Percentiles rank a stretch among this genome's conserved stretches.
These are phyloP conservation scores for Gliomastix tumulicola DNA, from an alignment of 2,329 filamentous ascomycete species.

Conservation along the genomic window DNA sequence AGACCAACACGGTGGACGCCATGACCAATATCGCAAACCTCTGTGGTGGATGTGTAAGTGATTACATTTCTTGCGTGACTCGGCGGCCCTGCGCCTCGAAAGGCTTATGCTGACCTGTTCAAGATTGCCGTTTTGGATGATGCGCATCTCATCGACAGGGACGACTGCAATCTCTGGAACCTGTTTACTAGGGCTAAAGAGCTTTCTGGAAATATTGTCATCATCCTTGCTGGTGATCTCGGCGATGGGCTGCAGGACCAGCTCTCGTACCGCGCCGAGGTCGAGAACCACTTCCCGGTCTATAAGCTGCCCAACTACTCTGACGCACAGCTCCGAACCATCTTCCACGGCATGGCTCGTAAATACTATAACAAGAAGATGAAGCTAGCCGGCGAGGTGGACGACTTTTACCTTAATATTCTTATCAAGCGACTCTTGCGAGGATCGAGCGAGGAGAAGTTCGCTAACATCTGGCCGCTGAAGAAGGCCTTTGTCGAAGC, in stretches of 20 bases:
- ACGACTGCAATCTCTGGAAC: constrained; percentile 18
- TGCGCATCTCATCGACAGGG: constrained; percentile 17
- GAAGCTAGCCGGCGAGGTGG: constrained; percentile 3
- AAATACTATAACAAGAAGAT: constrained; percentile 5
- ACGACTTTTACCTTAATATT: constrained; percentile 3
- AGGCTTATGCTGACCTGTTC: constrained; percentile 3
- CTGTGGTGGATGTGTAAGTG: constrained; percentile 48
- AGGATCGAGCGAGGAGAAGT: constrained; percentile 18
- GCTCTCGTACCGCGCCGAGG: constrained; percentile 5
- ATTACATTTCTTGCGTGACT: background rate
- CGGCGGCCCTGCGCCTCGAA: background rate
- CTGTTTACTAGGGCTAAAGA: constrained; percentile 14
- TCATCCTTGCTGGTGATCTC: constrained; percentile 17
- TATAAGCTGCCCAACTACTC: constrained; percentile 6
- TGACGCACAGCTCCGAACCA: constrained; percentile 2
- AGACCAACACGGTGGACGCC: constrained; percentile 21
- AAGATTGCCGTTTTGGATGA: constrained; percentile 20
- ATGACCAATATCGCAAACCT: constrained; percentile 35
- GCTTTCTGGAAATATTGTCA: constrained; percentile 17
- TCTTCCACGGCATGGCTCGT: constrained; percentile 4
- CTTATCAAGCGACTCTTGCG: constrained; percentile 42
- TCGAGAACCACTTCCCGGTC: constrained; percentile 16
- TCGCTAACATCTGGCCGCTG: constrained; percentile 6
- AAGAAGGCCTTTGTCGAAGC: constrained; percentile 4
- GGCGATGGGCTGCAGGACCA: constrained; percentile 10